phyloP scores from a whole-genome alignment of 257 asterid species.

The Apocynum venetum region DNA sequence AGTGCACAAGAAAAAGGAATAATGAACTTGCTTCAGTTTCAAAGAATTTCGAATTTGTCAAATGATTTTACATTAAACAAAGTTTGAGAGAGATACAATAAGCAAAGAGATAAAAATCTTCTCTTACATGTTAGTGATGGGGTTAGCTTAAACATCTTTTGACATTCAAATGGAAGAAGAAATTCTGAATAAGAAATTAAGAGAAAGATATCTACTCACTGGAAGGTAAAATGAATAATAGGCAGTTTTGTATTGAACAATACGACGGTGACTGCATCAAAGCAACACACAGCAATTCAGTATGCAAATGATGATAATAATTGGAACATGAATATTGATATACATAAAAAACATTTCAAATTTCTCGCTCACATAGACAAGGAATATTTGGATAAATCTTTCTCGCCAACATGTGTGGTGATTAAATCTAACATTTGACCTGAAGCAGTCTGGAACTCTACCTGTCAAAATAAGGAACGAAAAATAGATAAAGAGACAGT shows the following conservation, averaged over 20 bases:
- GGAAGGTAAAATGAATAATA: constrained; percentile 96
- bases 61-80: not conserved
- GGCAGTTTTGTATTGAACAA: constrained; percentile 92
- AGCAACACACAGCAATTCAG: not conserved
- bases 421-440: constrained; percentile 98
- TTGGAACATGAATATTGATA: not conserved
- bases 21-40: not conserved
- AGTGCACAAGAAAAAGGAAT: not conserved
- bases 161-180: not conserved
- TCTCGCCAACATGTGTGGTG: constrained; percentile 80
- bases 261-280: constrained; percentile 81
- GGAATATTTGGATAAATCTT: constrained; percentile 84
- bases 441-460: constrained; percentile 57
- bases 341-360: not conserved
- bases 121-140: not conserved
- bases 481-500: not conserved
- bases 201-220: constrained; percentile 43
- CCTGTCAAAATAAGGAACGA: constrained; percentile 20
- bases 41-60: not conserved
- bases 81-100: not conserved
- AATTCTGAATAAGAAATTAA: not conserved
- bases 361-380: constrained; percentile 61
- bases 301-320: not conserved
- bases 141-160: not conserved
- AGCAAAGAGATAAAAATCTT: not conserved